Base-by-base conservation (phyloP, 306 rosid species). In the Myrica gale region DNA sequence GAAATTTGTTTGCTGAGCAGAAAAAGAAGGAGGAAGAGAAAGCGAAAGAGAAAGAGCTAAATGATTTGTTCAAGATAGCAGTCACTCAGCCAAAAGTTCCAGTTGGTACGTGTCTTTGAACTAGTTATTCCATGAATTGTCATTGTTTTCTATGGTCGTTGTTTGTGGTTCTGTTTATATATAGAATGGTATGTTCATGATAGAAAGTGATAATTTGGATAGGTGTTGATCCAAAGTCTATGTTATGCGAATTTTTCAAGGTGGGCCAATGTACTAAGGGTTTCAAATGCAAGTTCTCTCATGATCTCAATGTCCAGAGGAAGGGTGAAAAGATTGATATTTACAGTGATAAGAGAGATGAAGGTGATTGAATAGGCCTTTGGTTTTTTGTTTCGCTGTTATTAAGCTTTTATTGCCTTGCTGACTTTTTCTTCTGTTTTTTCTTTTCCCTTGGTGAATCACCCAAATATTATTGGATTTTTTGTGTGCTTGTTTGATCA, bases 211-310 rank as follows among this genome's bases (percentile, higher is more conserved):
- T 43, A 52, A 74, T 62, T 89, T 84, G 80, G 63, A 69, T 82
- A 95, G 99, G 99, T 83, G 97, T 95, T 82, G 97, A 95, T 89
- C 99, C 97, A 70, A 92, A 95, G 91, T 95, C 99, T 60, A 85
- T 95, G 83, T 37, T 92, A 54, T 95, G 99, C 80, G 99, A 95
- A 87, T 90, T 88, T 84, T 92, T 81, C 82, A 96, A 92, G 83
- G 97, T 57, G 55, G 99, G 98, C 41, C 98, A 96, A 76, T 96
- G 99, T 71, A 76, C 93, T 21, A 92, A 92, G 85, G 98, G 99
- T 15, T 96, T 96, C 77, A 96, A 96, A 76, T 96, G 98, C 99
- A 96, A 96, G 86, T 96, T 96, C 78, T 96, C 97, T 0, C 99
- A 96, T 69, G 99, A 96, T 78, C 84, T 96, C 87, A 96, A 96